These are phyloP conservation scores for Trichodelitschia bisporula DNA, from an alignment of 495 filamentous ascomycete species.

Conservation along the genomic window DNA sequence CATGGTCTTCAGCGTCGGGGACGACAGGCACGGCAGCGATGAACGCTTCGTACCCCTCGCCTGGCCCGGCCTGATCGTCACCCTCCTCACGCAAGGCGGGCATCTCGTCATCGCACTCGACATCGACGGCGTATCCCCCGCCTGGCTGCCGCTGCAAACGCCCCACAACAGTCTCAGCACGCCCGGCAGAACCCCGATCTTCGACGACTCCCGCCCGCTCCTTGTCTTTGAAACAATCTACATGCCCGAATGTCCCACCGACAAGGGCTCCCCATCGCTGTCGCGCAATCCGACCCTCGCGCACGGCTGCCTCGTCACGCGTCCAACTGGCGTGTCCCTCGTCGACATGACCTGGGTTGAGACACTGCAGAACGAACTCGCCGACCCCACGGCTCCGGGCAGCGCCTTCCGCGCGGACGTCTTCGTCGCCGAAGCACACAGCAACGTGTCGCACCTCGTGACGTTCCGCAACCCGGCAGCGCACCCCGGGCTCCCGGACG, in stretches of 20 bases:
- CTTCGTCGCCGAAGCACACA: constrained; percentile 35
- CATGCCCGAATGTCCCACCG: too few species aligned
- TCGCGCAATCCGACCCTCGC: too few species aligned
- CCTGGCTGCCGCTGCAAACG: too few species aligned
- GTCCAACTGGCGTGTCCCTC: constrained; percentile 39
- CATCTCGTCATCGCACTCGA: too few species aligned
- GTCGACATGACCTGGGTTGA: constrained; percentile 57
- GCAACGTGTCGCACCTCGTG: constrained; percentile 32
- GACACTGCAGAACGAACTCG: constrained; percentile 50
- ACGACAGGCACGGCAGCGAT: too few species aligned
- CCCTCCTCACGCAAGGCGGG: too few species aligned
- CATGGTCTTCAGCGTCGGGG: background rate
- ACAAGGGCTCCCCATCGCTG: too few species aligned
- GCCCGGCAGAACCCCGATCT: background rate
- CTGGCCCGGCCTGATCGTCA: too few species aligned
- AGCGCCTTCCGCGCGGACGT: constrained; percentile 48
- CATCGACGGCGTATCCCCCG: too few species aligned
- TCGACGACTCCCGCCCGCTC: constrained; percentile 4
- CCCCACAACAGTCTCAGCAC: background rate
- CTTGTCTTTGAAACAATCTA: constrained; percentile 8
- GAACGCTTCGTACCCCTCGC: too few species aligned
- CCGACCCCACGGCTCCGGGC: constrained; percentile 34
- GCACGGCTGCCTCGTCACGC: constrained; percentile 60
- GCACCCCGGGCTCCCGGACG: constrained; percentile 10
- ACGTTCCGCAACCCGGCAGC: constrained; percentile 23